These are phyloP conservation scores for Aaosphaeria arxii DNA, from an alignment of 2,329 filamentous ascomycete genomes.

Conservation along the genomic window DNA sequence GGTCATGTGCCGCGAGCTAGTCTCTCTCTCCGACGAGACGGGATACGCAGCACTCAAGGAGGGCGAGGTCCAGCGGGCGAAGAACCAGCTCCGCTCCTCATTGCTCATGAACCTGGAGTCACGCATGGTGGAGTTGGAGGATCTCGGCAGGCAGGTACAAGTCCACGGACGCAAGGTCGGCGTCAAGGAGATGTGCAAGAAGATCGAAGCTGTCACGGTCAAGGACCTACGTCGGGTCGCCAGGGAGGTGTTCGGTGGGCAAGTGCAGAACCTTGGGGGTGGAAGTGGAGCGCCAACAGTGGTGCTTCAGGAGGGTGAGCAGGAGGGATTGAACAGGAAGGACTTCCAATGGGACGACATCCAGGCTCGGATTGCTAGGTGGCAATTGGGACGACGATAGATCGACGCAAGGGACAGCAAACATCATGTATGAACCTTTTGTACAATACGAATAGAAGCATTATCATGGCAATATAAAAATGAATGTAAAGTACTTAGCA, in stretches of 20 bases:
- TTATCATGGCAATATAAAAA: too few relatives aligned
- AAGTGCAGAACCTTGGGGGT: constrained; percentile 68
- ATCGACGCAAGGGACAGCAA: not conserved
- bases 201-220: constrained; percentile 80
- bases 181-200: constrained; percentile 86
- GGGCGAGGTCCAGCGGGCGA: constrained; percentile 83
- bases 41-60: constrained; percentile 71
- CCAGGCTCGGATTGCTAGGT: constrained; percentile 77
- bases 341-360: constrained; percentile 83
- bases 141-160: constrained; percentile 91
- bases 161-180: constrained; percentile 93
- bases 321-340: constrained; percentile 65
- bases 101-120: constrained; percentile 97
- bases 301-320: constrained; percentile 86
- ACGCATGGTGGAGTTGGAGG: constrained; percentile 95
- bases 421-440: too few relatives aligned
- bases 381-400: constrained; percentile 70
- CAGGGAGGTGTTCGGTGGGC: constrained; percentile 70
- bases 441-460: too few relatives aligned
- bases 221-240: constrained; percentile 81
- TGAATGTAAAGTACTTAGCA: too few relatives aligned
- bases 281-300: constrained; percentile 91
- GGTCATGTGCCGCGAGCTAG: constrained; percentile 89
- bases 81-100: constrained; percentile 90
- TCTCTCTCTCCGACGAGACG: constrained; percentile 69